Evolutionary conservation across 176 grass and related monocot genomes (phyloP), one percentile per base, ranked within the genome.

Genomic region (Triticum aestivum): DNA sequence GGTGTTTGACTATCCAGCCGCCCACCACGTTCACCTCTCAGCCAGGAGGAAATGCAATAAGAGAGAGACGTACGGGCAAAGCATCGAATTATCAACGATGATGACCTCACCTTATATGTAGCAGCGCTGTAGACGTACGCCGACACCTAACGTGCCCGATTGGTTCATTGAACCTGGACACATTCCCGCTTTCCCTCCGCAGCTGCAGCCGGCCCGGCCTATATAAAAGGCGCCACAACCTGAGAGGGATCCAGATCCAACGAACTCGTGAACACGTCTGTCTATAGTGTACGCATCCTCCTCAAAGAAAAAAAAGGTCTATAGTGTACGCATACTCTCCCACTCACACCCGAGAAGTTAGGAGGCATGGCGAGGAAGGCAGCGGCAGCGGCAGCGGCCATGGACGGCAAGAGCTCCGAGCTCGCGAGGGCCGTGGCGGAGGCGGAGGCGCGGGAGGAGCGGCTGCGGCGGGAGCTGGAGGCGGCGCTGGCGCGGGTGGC

Each of bases 401-500:
- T 72, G 41, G 84, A n/a, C 18, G 42, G 52, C 65, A 73, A 2
- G 84, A 98, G 95, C 84, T 52, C 64, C 30, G 88, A 91, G 83
- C 96, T 98, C 0, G 95, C 95, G 86, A 67, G 64, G 75, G 87
- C 90, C 59, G 84, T 78, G 54, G 88, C 69, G 34, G 87, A 89
- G 84, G 86, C 86, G 14, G 56, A 71, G 84, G 87, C 24, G 41
- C 73, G 92, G 87, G 95, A 97, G 82, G 87, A 88, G 21, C 86
- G 47, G 82, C 75, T 92, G 72, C 70, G 69, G 65, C 79, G 47
- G 26, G 89, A 98, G 91, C 89, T 95, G 81, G 91, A 95, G 73
- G 83, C 73, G 33, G 91, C 93, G 13, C 86, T 91, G 15, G 79
- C 71, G 69, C 54, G 89, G 85, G 68, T 92, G 65, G 84, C 77